A percentile compares a stretch with the other conserved stretches of the same genome.
Evolutionary conservation across 805 yeast species (phyloP).

Genomic region (Nakazawaea holstii): DNA sequence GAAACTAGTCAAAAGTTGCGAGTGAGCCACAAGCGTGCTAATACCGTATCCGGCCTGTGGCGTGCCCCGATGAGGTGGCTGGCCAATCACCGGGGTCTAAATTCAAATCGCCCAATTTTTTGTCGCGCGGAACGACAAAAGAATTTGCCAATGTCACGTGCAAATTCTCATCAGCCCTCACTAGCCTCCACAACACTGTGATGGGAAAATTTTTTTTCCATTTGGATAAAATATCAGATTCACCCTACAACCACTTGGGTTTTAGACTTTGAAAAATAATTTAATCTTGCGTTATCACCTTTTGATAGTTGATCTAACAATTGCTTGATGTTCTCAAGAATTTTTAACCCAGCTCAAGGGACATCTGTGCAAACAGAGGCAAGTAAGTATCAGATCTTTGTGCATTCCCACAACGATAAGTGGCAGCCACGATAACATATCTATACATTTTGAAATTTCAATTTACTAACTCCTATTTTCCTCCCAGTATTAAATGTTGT

Average conservation of each 20-base stretch:
- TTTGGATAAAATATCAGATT: no score
- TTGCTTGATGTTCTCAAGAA: conserved; percentile 5
- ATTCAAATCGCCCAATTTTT: background rate
- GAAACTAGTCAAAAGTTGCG: no score
- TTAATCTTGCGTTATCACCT: no score
- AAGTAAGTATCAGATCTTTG: background rate
- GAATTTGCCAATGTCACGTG: conserved; percentile 4
- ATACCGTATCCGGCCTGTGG: no score
- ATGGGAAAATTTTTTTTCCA: conserved; percentile 1
- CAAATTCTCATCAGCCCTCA: conserved; percentile 4
- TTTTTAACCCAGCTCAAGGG: conserved; percentile 2
- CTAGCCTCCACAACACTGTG: background rate
- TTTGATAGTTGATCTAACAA: background rate
- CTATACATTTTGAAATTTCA: background rate
- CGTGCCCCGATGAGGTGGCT: no score
- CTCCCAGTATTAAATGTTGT: conserved; percentile 27
- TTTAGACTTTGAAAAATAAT: no score
- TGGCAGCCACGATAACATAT: background rate
- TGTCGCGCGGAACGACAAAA: background rate
- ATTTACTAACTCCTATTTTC: background rate
- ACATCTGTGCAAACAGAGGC: conserved; percentile 4
- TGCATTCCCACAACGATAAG: no score
- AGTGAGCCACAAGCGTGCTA: no score
- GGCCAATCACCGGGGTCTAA: background rate
- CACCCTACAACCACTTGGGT: no score